Conservation (phyloP, 1,284 basidiomycete species). For the Sanghuangporus weigelae region DNA sequence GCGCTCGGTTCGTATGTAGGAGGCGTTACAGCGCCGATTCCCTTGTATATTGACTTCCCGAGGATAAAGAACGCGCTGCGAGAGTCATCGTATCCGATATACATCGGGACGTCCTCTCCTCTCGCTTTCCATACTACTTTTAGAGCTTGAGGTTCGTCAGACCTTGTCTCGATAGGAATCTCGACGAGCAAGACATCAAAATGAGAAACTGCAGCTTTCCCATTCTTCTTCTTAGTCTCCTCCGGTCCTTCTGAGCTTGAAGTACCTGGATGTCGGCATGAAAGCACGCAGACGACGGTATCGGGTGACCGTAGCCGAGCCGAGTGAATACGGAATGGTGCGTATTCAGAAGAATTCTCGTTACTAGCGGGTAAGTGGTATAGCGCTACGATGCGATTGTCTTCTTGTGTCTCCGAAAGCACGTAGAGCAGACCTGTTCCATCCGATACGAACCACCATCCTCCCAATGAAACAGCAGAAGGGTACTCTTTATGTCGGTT, state of each 20-base stretch:
- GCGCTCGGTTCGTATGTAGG: conserved; percentile 48
- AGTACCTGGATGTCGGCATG: conserved; percentile 15
- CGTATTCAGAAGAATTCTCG: conserved; percentile 24
- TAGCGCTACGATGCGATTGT: conserved; percentile 38
- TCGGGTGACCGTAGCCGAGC: conserved; percentile 32
- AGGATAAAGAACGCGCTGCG: conserved; percentile 48
- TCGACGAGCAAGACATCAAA: conserved; percentile 63
- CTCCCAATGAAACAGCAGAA: conserved; percentile 53
- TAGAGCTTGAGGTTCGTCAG: conserved; percentile 32
- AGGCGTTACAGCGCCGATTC: conserved; percentile 28
- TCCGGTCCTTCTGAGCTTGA: conserved; percentile 9
- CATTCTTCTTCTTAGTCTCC: not conserved
- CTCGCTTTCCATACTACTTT: conserved; percentile 62
- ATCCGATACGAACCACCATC: conserved; percentile 59
- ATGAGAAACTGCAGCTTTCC: conserved; percentile 20
- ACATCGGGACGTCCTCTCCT: conserved; percentile 69
- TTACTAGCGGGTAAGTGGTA: conserved; percentile 42
- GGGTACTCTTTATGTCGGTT: conserved; percentile 68
- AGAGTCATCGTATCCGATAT: conserved; percentile 44
- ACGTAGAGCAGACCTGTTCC: conserved; percentile 70
- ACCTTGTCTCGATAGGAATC: conserved; percentile 33
- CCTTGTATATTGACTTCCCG: conserved; percentile 51
- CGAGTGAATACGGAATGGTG: conserved; percentile 59
- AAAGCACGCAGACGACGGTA: conserved; percentile 38
- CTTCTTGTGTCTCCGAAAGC: conserved; percentile 25